Evolutionary conservation across 352 stramenopile genomes (phyloP).

Genomic region (Blastocystis sp.): DNA sequence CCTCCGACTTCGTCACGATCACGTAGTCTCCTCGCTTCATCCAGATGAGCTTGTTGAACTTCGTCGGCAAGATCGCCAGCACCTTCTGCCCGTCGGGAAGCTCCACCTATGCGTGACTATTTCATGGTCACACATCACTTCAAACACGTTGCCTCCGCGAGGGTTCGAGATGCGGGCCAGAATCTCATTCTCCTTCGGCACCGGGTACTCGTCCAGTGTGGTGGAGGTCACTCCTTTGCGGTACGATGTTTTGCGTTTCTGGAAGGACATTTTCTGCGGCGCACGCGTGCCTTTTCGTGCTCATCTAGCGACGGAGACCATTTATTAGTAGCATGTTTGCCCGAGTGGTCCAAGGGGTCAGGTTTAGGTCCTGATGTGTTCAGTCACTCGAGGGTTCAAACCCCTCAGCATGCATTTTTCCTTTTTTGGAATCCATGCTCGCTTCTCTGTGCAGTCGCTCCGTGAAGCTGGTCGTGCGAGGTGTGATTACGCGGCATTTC

Average conservation of each 20-base stretch:
- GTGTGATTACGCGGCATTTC: background rate
- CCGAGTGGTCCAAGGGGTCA: conserved; percentile 71
- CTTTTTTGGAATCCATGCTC: background rate
- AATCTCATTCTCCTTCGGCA: conserved; percentile 83
- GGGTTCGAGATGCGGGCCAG: conserved; percentile 86
- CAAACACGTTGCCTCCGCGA: conserved; percentile 90
- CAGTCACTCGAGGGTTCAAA: conserved; percentile 71
- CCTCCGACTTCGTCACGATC: conserved; percentile 83
- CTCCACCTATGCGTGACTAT: conserved; percentile 74
- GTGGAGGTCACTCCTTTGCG: conserved; percentile 87
- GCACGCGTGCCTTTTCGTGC: background rate
- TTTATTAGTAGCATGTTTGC: conserved; percentile 66
- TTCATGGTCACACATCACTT: conserved; percentile 77
- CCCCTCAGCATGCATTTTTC: conserved; percentile 71
- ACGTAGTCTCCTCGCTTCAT: conserved; percentile 94
- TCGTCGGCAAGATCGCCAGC: conserved; percentile 91
- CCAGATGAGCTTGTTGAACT: conserved; percentile 97
- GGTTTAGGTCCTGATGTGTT: conserved; percentile 71
- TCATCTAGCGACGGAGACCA: conserved; percentile 3
- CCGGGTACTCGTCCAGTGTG: conserved; percentile 83
- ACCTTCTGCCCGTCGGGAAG: conserved; percentile 75
- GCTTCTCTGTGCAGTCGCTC: background rate
- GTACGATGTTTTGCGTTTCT: conserved; percentile 83
- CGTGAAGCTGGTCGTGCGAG: background rate
- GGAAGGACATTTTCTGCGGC: conserved; percentile 82